These are phyloP conservation scores for Linderniella brevidens DNA, from an alignment of 257 asterid genomes.

Conservation along the genomic window DNA sequence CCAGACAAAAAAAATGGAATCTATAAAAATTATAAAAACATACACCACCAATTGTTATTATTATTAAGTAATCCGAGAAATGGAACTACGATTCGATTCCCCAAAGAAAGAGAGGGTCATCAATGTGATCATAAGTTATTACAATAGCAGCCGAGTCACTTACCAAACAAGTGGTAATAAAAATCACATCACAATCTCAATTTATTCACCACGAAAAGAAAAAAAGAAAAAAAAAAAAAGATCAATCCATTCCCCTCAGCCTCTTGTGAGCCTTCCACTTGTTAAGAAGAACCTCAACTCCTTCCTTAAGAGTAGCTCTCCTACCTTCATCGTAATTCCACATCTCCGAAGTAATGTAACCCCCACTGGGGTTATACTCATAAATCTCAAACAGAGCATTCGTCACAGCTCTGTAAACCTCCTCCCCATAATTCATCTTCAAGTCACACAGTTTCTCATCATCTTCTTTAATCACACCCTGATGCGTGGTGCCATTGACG, in stretches of 20 bases:
- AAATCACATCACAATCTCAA: no score
- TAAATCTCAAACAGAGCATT: conserved; percentile 48
- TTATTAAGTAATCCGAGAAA: no score
- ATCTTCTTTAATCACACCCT: conserved; percentile 45
- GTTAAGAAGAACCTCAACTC: conserved; percentile 35
- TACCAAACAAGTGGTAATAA: no score
- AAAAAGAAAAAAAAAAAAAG: no score
- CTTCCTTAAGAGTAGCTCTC: conserved; percentile 63
- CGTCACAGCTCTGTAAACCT: conserved; percentile 49
- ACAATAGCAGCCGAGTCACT: no score
- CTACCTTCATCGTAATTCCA: conserved; percentile 66
- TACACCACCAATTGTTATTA: no score
- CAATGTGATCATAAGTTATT: no score
- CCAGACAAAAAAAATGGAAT: no score
- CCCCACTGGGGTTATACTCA: conserved; percentile 81
- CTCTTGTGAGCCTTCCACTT: conserved; percentile 26
- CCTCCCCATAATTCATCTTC: conserved; percentile 32
- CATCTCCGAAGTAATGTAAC: conserved; percentile 50
- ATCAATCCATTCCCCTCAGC: conserved; percentile 21
- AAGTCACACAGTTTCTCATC: conserved; percentile 67
- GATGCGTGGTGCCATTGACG: conserved; percentile 32
- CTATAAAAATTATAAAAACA: no score
- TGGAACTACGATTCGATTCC: no score
- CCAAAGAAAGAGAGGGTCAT: no score
- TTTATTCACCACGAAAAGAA: no score